Percentiles rank a stretch among this genome's conserved stretches.
These are phyloP conservation scores for Boletus holoroseus DNA, from an alignment of 1,284 basidiomycete genomes.

Conservation along the genomic window DNA sequence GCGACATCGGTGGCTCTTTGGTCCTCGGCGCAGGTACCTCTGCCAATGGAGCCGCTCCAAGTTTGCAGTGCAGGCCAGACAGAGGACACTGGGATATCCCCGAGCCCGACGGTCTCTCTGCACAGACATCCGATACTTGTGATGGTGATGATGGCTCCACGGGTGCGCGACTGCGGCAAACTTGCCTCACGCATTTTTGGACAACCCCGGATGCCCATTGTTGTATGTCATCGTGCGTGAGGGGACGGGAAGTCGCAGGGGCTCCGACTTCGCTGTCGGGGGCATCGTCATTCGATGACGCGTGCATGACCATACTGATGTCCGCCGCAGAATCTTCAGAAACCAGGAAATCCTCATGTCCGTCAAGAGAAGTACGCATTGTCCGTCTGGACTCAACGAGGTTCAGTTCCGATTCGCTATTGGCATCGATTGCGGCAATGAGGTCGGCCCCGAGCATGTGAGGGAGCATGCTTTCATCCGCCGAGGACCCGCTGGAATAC, in stretches of 20 bases:
- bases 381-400: slow-evolving; percentile 5
- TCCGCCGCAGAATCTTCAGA: slow-evolving; percentile 22
- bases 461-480: slow-evolving; percentile 21
- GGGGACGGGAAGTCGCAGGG: slow-evolving; percentile 11
- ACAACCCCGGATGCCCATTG: slow-evolving; percentile 27
- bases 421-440: slow-evolving; percentile 27
- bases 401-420: slow-evolving; percentile 27
- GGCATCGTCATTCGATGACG: slow-evolving; percentile 15
- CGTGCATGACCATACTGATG: slow-evolving; percentile 25
- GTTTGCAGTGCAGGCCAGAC: slow-evolving; percentile 33
- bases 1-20: background rate
- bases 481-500: slow-evolving; percentile 22
- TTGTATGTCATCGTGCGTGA: slow-evolving; percentile 26
- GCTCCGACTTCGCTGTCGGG: slow-evolving; percentile 9
- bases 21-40: background rate
- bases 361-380: background rate
- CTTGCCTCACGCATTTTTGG: slow-evolving; percentile 25
- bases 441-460: slow-evolving; percentile 29
- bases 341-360: slow-evolving; percentile 10
- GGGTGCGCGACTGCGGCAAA: slow-evolving; percentile 9
- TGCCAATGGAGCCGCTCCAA: background rate
- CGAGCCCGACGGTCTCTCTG: slow-evolving; percentile 25
- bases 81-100: slow-evolving; percentile 40
- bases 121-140: slow-evolving; percentile 28
- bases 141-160: slow-evolving; percentile 24